Evolutionary conservation across 1,284 basidiomycete genomes (phyloP), one percentile per base, ranked within the genome.

Genomic region (Cutaneotrichosporon mucoides): DNA sequence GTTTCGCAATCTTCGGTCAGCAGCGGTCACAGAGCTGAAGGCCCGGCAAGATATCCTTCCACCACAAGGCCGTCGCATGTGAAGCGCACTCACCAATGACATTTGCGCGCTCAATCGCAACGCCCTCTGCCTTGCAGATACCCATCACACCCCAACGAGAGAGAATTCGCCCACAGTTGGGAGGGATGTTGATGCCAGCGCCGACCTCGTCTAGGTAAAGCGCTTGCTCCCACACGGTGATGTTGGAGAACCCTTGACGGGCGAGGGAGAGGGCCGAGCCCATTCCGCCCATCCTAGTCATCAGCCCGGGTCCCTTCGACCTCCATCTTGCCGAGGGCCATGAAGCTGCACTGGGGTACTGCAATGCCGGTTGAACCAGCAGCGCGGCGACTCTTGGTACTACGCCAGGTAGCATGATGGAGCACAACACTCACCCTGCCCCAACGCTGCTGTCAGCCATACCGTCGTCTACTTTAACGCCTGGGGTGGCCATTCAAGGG

Each of bases 181-280:
- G 74, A 0, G 71, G 66, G 34, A 73, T 66, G 57, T 73, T 72
- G 63, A 74, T 76, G 10, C 74, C 73, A 0, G 71, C 73, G 11
- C 74, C 74, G 3, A 76, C 72, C 46, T 75, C 73, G 44, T 69
- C 73, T 3, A 76, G 52, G 3, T 53, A 57, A 10, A 64, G 48
- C 2, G 74, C 72, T 9, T 64, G 53, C 59, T 76, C 74, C 61
- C 64, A 75, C 2, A 76, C 68, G 16, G 63, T 63, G 42, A 75
- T 73, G 54, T 73, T 61, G 35, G 45, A 63, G 62, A 71, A 74
- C 10, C 74, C 74, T 37, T 68, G 56, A 37, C 60, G 54, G 12
- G 72, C 68, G 24, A 75, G 61, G 5, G 74, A 66, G 10, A 76
- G 63, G 15, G 74, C 74, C 6, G 68, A 63, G 16, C 64, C 65